Base-by-base conservation (phyloP, 192 early-diverging fungal species). In the Spinellus fusiger region DNA sequence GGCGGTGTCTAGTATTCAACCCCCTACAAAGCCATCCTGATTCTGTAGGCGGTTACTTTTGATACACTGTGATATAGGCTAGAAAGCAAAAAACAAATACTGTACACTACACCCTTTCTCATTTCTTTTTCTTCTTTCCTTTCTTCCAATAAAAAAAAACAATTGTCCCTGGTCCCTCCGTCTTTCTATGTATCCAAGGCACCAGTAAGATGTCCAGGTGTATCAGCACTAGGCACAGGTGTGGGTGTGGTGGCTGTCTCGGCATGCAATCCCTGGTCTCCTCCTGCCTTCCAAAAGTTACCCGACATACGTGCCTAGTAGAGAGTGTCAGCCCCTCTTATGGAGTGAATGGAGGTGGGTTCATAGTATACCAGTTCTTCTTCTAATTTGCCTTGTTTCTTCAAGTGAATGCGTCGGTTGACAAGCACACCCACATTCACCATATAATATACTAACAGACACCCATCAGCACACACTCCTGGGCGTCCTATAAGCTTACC, bases 321-420 rank as follows among this genome's bases (percentile, higher is more conserved):
- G n/a, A n/a, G n/a, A n/a, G n/a, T n/a, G n/a, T n/a, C n/a, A n/a
- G n/a, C n/a, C n/a, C n/a, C n/a, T n/a, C n/a, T n/a, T 12, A 44
- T 18, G 10, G 40, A 44, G 10, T 18, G 3, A 18, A n/a, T 44
- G 40, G 40, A 44, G 10, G 40, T 44, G 1, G 2, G 18, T 18
- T 37, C 35, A 37, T 37, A 37, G 35, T 37, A 37, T 65, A 74
- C 72, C 59, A 74, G 52, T 32, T 74, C 72, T 62, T 74, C 72
- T 22, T 74, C 62, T 16, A 74, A 40, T 18, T 53, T 54, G 13
- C 72, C 66, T 65, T 74, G 56, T 26, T 69, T 68, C 48, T 69
- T 74, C 13, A 68, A 57, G 28, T 64, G 62, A 47, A 74, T 64
- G 33, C 72, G 63, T 29, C 56, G 57, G 22, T 65, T 65, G 18